These are phyloP conservation scores for Geotrichum klebahnii DNA, from an alignment of 1,139 yeast species.

Conservation along the genomic window DNA sequence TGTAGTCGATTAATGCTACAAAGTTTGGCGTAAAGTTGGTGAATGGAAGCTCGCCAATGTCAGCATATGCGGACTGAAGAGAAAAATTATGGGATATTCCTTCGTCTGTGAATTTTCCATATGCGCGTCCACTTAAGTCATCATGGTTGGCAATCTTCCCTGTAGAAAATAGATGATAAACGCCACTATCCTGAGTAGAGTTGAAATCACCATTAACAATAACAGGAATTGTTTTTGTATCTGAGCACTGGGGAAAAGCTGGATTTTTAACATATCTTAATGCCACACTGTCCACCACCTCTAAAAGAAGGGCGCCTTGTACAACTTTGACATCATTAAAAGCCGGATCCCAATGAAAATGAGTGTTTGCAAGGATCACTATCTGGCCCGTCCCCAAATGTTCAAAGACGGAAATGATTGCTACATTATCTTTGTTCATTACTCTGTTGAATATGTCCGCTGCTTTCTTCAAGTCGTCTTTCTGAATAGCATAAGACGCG, in stretches of 20 bases:
- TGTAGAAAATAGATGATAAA: constrained; percentile 78
- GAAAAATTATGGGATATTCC: constrained; percentile 81
- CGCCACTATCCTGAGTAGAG: constrained; percentile 83
- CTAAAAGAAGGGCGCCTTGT: constrained; percentile 88
- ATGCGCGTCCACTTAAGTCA: constrained; percentile 81
- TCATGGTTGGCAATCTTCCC: constrained; percentile 66
- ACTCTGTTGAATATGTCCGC: constrained; percentile 94
- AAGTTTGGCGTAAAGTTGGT: constrained; percentile 92
- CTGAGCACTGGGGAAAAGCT: constrained; percentile 42
- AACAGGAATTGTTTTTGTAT: constrained; percentile 63
- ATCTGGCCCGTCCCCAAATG: constrained; percentile 64
- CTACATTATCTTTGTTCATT: constrained; percentile 92
- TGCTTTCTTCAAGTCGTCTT: constrained; percentile 85
- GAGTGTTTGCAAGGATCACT: constrained; percentile 75
- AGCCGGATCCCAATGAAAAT: constrained; percentile 97
- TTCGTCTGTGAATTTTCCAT: constrained; percentile 85
- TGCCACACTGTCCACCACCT: constrained; percentile 67
- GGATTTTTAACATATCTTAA: constrained; percentile 46
- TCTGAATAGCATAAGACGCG: constrained; percentile 80
- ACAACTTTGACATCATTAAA: constrained; percentile 94
- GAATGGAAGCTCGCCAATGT: constrained; percentile 85
- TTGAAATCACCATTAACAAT: constrained; percentile 95
- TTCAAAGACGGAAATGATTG: constrained; percentile 73
- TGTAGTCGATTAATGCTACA: constrained; percentile 89
- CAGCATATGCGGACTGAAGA: constrained; percentile 78